Evolutionary conservation across 2,329 filamentous ascomycete genomes (phyloP), one percentile per base, ranked within the genome.

Genomic region (Colletotrichum sp.): DNA sequence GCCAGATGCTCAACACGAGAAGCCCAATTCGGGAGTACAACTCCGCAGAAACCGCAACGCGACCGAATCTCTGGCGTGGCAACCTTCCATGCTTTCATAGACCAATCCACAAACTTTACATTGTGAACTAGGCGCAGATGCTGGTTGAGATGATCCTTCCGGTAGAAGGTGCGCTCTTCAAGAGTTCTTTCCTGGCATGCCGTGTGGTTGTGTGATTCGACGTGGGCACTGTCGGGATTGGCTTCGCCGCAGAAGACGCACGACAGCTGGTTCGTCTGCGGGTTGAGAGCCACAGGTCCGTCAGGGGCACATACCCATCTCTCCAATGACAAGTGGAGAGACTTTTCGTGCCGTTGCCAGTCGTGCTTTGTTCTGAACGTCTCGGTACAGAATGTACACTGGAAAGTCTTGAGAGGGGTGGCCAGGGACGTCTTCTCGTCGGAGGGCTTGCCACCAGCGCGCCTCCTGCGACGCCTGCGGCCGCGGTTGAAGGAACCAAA

Each of bases 321-420:
- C 84, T 91, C 92, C 1, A 93, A 89, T 8, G 91, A 94, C 79
- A 91, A 83, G 81, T 90, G 93, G 77, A 92, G 85, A 66, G 91
- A 92, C 78, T 93, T 93, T 80, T 95, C 93, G 81, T 95, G 93
- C 74, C 93, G 87, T 79, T 93, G 91, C 92, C 92, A 93, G 82
- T 93, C 92, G 79, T 93, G 91, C 81, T 93, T 93, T 5, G 91
- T 93, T 78, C 91, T 87, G 83, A 93, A 93, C 0, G 91, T 92
- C 78, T 93, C 91, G 8, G 92, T 93, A 82, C 92, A 93, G 86
- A 93, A 93, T 77, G 92, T 93, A 82, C 92, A 93, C 82, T 93
- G 91, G 82, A 90, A 92, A 3, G 90, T 91, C 79, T 91, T 91
- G 73, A 89, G 84, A 4, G 88, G 89, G 5, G 84, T 83, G 13